These are phyloP conservation scores for Musa schizocarpa DNA, from an alignment of 176 grass and related monocot species.

Conservation along the genomic window DNA sequence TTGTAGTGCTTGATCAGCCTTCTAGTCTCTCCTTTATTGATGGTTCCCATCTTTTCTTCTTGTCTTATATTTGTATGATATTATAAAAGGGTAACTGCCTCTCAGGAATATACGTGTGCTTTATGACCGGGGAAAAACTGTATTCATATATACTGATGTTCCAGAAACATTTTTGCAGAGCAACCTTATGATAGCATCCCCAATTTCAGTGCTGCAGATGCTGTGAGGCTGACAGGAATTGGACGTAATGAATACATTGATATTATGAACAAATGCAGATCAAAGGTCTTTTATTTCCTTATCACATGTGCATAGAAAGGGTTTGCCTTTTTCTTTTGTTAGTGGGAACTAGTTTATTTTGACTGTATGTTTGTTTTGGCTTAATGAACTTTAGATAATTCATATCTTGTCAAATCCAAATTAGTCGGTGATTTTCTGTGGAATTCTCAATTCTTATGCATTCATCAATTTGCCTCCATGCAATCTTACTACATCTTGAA, in stretches of 20 bases:
- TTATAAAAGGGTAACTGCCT: background rate
- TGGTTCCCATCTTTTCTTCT: background rate
- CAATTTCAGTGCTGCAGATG: constrained; percentile 97
- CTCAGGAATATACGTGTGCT: background rate
- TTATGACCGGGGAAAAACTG: background rate
- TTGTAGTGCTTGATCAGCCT: background rate
- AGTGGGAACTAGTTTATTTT: background rate
- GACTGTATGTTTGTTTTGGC: background rate
- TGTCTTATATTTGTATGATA: background rate
- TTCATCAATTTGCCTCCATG: background rate
- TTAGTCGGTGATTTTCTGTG: background rate
- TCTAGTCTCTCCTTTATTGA: background rate
- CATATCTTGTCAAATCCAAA: background rate
- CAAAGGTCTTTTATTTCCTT: constrained; percentile 49
- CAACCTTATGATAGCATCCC: constrained; percentile 99
- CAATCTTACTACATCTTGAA: background rate
- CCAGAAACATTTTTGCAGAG: constrained; percentile 47
- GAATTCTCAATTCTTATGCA: background rate
- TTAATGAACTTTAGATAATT: background rate
- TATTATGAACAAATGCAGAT: constrained; percentile 99
- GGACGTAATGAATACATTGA: constrained; percentile 98
- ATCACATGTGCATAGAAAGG: background rate
- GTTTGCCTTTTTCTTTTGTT: background rate
- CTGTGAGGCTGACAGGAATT: constrained; percentile 79
- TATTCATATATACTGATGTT: constrained; percentile 24